These are phyloP conservation scores for Lentinula detonsa DNA, from an alignment of 768 basidiomycete genomes.

Conservation along the genomic window DNA sequence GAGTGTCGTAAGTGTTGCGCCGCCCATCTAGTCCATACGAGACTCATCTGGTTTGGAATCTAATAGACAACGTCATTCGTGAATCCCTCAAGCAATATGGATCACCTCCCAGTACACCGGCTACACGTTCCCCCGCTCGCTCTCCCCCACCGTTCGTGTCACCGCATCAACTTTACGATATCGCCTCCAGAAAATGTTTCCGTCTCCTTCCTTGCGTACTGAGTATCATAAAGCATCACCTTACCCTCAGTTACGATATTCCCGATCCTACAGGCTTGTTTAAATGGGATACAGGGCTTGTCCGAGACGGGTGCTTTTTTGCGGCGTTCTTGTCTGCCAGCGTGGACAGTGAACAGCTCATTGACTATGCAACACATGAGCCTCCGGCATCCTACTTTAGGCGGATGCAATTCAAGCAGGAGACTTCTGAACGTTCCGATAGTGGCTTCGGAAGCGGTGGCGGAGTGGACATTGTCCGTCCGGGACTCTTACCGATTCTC, in stretches of 20 bases:
- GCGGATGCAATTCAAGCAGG: constrained; percentile 28
- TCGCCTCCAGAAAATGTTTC: constrained; percentile 47
- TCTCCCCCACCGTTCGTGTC: constrained; percentile 41
- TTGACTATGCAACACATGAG: constrained; percentile 5
- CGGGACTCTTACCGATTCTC: constrained; percentile 7
- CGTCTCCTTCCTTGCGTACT: constrained; percentile 44
- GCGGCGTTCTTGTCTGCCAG: constrained; percentile 74
- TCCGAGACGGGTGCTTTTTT: constrained; percentile 88
- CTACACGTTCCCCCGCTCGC: constrained; percentile 34
- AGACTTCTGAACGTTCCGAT: constrained; percentile 21
- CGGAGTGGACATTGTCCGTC: constrained; percentile 5
- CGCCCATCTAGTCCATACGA: neutral
- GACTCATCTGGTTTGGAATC: neutral
- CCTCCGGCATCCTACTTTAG: constrained; percentile 15
- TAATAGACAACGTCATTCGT: constrained; percentile 75
- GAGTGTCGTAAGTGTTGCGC: constrained; percentile 65
- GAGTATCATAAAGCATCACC: constrained; percentile 45
- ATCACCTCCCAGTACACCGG: constrained; percentile 26
- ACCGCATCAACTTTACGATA: constrained; percentile 38
- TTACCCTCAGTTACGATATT: constrained; percentile 26
- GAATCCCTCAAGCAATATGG: constrained; percentile 67
- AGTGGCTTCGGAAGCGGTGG: constrained; percentile 13
- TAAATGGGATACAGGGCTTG: constrained; percentile 78
- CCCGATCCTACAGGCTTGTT: constrained; percentile 48
- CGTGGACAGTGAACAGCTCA: constrained; percentile 40